Evolutionary conservation across 169 alveolate species (phyloP).

Genomic region (Perkinsus marinus): DNA sequence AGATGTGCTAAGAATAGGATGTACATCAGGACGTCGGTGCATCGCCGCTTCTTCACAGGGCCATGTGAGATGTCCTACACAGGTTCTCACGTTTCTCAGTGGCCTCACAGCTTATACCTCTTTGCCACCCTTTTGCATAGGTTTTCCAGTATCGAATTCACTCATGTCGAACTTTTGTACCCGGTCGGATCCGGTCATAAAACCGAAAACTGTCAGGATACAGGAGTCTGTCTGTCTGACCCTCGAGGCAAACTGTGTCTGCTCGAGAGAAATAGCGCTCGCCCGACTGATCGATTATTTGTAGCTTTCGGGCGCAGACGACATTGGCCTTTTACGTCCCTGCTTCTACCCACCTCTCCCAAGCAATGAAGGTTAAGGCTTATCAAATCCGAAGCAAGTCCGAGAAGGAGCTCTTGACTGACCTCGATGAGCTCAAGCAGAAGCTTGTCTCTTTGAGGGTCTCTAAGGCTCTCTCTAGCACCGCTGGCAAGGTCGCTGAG

Average conservation of each 20-base stretch:
- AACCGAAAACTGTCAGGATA: not conserved
- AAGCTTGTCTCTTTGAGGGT: slow-evolving; percentile 68
- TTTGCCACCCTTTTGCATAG: not conserved
- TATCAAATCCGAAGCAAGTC: slow-evolving; percentile 60
- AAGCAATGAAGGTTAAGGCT: slow-evolving; percentile 45
- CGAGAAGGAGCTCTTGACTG: slow-evolving; percentile 55
- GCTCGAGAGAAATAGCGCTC: not conserved
- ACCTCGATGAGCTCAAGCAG: slow-evolving; percentile 67
- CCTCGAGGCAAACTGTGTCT: no score
- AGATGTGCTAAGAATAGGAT: not conserved
- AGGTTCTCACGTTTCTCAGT: not conserved
- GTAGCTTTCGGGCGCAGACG: not conserved
- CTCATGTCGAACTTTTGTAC: not conserved
- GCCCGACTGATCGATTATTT: not conserved
- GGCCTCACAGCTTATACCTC: not conserved
- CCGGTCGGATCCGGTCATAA: not conserved
- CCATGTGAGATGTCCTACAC: not conserved
- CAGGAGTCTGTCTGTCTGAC: no score
- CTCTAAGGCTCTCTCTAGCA: slow-evolving; percentile 50
- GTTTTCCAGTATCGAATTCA: not conserved
- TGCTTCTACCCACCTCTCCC: not conserved
- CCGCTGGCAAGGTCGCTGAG: not conserved
- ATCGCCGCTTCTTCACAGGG: slow-evolving; percentile 3
- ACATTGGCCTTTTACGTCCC: not conserved
- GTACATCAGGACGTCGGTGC: not conserved